Conservation (phyloP, 768 basidiomycete species). For the Kwoniella dejecticola region DNA sequence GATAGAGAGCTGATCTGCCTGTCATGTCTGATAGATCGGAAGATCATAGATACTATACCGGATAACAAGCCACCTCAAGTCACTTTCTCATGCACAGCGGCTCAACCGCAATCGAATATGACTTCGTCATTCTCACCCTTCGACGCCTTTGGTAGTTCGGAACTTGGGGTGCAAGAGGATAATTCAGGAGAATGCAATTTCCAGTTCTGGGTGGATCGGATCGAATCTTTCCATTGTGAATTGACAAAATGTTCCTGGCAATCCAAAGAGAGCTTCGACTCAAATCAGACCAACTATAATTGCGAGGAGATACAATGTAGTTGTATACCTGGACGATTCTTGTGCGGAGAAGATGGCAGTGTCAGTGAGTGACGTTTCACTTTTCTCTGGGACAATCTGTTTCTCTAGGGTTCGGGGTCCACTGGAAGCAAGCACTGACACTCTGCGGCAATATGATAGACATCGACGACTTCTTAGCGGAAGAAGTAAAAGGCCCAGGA, state of each 20-base stretch:
- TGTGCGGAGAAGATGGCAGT: slow-evolving; percentile 93
- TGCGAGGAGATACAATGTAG: slow-evolving; percentile 85
- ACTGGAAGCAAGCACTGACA: slow-evolving; percentile 1
- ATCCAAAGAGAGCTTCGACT: slow-evolving; percentile 39
- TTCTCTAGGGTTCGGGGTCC: too few relatives aligned
- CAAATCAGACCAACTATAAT: slow-evolving; percentile 72
- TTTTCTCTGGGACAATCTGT: too few relatives aligned
- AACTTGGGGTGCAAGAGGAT: slow-evolving; percentile 56
- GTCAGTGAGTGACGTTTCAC: slow-evolving; percentile 65
- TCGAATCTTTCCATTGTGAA: slow-evolving; percentile 94
- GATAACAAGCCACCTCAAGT: slow-evolving; percentile 84
- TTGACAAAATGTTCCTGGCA: slow-evolving; percentile 67
- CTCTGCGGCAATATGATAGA: slow-evolving; percentile 59
- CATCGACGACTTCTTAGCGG: slow-evolving; percentile 86
- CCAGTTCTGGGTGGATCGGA: slow-evolving; percentile 95
- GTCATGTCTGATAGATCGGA: slow-evolving; percentile 66
- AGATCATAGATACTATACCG: slow-evolving; percentile 91
- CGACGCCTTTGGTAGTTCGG: slow-evolving; percentile 21
- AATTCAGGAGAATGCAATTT: slow-evolving; percentile 72
- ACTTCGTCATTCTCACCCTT: slow-evolving; percentile 23
- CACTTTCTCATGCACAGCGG: slow-evolving; percentile 77
- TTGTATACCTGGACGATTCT: slow-evolving; percentile 90
- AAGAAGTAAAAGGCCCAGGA: slow-evolving; percentile 89
- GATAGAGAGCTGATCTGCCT: too few relatives aligned
- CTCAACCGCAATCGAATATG: slow-evolving; percentile 45